Conservation (phyloP, 2,329 filamentous ascomycete genomes). For the Thermothelomyces thermophilus region DNA sequence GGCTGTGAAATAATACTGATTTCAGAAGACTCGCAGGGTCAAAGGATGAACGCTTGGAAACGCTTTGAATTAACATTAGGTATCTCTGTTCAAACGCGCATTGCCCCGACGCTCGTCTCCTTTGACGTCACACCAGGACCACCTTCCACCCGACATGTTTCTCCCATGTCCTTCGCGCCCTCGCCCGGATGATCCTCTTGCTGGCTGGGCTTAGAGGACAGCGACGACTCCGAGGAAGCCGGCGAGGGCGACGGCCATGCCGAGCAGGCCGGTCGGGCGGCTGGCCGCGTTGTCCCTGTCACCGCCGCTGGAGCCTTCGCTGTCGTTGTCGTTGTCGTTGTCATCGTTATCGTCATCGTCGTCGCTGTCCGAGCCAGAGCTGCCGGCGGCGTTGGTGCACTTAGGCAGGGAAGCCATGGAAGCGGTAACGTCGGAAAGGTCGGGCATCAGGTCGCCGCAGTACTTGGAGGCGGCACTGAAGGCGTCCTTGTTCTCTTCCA, state of each 20-base stretch:
- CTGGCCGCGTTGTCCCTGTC: slow-evolving; percentile 16
- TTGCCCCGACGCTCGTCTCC: too few species aligned
- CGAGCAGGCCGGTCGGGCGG: slow-evolving; percentile 25
- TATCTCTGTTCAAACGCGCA: too few species aligned
- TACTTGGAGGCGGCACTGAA: slow-evolving; percentile 25
- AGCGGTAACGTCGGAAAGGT: background rate
- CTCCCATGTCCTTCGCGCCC: too few species aligned
- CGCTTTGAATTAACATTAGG: too few species aligned
- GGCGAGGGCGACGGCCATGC: slow-evolving; percentile 20
- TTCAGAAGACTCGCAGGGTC: too few species aligned
- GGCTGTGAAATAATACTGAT: too few species aligned
- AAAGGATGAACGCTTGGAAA: too few species aligned
- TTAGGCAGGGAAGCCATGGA: slow-evolving; percentile 4
- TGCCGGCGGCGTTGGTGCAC: background rate
- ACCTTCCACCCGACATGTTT: too few species aligned
- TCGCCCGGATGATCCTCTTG: too few species aligned
- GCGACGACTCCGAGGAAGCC: slow-evolving; percentile 27
- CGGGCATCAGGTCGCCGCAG: slow-evolving; percentile 14
- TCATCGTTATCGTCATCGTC: background rate
- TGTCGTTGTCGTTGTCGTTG: background rate
- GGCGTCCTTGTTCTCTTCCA: slow-evolving; percentile 21
- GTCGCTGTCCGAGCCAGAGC: background rate
- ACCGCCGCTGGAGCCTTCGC: background rate
- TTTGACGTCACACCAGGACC: too few species aligned
- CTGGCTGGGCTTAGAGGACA: slow-evolving; percentile 23